Evolutionary conservation across 75 land plant species (phyloP).

Genomic region (Pinus tabuliformis): DNA sequence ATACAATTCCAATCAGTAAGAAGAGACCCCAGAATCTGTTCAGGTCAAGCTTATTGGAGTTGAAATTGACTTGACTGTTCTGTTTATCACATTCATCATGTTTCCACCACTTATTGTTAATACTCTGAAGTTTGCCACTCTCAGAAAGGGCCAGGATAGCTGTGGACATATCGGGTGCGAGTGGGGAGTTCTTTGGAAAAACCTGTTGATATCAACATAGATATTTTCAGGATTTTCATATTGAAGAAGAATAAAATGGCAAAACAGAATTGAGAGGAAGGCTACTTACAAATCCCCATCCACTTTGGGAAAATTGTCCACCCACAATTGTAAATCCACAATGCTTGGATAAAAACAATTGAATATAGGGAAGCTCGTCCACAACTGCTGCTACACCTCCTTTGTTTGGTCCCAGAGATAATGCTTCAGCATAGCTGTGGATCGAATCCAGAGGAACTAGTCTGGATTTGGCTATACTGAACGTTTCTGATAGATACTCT

Average conservation of each 20-base stretch:
- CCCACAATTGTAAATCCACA: slow-evolving; percentile 75
- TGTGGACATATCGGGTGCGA: slow-evolving; percentile 88
- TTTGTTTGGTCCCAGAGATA: slow-evolving; percentile 54
- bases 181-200: slow-evolving; percentile 86
- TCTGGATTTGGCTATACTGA: slow-evolving; percentile 58
- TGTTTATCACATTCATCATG: slow-evolving; percentile 28
- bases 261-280: background rate
- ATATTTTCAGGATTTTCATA: no score
- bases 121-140: slow-evolving; percentile 70
- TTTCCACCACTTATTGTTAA: slow-evolving; percentile 70
- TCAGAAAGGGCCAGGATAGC: slow-evolving; percentile 78
- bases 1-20: slow-evolving; percentile 59
- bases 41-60: slow-evolving; percentile 49
- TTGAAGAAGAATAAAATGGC: no score
- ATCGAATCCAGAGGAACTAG: slow-evolving; percentile 50
- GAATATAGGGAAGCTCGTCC: slow-evolving; percentile 82
- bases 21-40: slow-evolving; percentile 83
- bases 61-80: slow-evolving; percentile 29
- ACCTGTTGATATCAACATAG: slow-evolving; percentile 36
- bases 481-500: slow-evolving; percentile 58
- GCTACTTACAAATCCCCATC: slow-evolving; percentile 92
- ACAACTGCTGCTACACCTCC: slow-evolving; percentile 92
- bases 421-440: slow-evolving; percentile 55
- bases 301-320: slow-evolving; percentile 71
- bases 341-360: slow-evolving; percentile 70